Evolutionary conservation across 371 early-diverging fungal genomes (phyloP), one percentile per base, ranked within the genome.

Genomic region (Funneliformis caledonium): DNA sequence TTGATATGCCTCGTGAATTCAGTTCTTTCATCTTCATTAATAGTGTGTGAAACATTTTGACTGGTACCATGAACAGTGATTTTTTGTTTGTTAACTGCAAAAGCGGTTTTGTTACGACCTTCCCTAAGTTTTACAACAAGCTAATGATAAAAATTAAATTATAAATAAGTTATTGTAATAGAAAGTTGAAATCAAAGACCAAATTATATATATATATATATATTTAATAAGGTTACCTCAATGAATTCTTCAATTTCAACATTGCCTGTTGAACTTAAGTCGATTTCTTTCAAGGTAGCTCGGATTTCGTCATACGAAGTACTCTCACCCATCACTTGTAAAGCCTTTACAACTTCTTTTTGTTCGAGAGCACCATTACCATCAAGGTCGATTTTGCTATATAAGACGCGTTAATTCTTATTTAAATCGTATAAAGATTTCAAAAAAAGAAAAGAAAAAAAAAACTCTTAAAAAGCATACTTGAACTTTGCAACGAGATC

Each of bases 11-110:
- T 89, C 37, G 94, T 93, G 82, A 98, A 98, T 86, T 95, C 95
- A 81, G 95, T 94, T 84, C 95, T 94, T 86, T 98, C 98, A 84
- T 98, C 98, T 83, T 97, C 97, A 85, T 98, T 97, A 88, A 98
- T 96, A 8, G 97, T 95, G 85, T 98, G 98, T 0, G 84, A 84
- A 47, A 84, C 85, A 86, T 94, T 96, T 72, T 92, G 91, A 81
- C 93, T 92, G 69, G 94, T 89, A 75, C 97, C 96, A 80, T 93
- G 92, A 76, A 96, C 93, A 45, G 93, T 92, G 83, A 97, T 96
- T 79, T 95, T 95, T 82, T 93, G 89, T 86, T 92, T 92, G 84
- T 91, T 89, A 4, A 89, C 89, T 50, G 88, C 90, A 64, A 91
- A 88, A 52, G 87, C 89, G 43, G 88, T 87, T 83, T 86, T 91